These are phyloP conservation scores for Rhizopus arrhizus DNA, from an alignment of 371 early-diverging fungal genomes.

Conservation along the genomic window DNA sequence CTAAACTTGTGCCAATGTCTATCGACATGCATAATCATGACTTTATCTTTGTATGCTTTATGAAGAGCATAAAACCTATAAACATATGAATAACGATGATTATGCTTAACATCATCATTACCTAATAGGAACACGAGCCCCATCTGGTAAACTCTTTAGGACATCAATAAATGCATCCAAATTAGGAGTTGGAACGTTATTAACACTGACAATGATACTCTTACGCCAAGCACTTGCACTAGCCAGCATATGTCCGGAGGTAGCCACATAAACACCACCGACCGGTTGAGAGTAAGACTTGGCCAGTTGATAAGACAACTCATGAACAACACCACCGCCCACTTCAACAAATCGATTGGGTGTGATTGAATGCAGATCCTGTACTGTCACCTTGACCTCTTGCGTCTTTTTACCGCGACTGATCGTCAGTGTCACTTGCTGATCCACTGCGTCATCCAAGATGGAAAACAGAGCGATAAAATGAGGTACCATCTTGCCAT, in stretches of 20 bases:
- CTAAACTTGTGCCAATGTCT: constrained; percentile 87
- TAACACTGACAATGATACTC: constrained; percentile 68
- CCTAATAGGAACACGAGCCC: constrained; percentile 76
- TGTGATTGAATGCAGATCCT: constrained; percentile 81
- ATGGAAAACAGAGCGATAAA: constrained; percentile 71
- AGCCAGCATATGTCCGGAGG: constrained; percentile 73
- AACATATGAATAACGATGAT: not conserved
- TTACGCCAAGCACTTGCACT: constrained; percentile 65
- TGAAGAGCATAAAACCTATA: constrained; percentile 69
- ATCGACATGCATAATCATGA: constrained; percentile 83
- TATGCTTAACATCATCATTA: not conserved
- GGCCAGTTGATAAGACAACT: constrained; percentile 87
- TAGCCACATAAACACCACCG: constrained; percentile 83
- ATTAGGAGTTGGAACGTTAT: constrained; percentile 72
- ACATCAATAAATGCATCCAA: constrained; percentile 82
- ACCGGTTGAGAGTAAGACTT: constrained; percentile 72
- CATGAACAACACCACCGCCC: constrained; percentile 85
- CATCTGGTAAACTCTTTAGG: constrained; percentile 69
- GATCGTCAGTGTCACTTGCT: constrained; percentile 59
- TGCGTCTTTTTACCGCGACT: constrained; percentile 69
- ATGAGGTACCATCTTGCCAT: constrained; percentile 64
- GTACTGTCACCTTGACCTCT: constrained; percentile 58
- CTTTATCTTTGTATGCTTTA: constrained; percentile 68
- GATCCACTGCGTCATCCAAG: constrained; percentile 71
- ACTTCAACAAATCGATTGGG: constrained; percentile 79